Evolutionary conservation across 192 early-diverging fungal species (phyloP).

Genomic region (Thamnidium elegans): DNA sequence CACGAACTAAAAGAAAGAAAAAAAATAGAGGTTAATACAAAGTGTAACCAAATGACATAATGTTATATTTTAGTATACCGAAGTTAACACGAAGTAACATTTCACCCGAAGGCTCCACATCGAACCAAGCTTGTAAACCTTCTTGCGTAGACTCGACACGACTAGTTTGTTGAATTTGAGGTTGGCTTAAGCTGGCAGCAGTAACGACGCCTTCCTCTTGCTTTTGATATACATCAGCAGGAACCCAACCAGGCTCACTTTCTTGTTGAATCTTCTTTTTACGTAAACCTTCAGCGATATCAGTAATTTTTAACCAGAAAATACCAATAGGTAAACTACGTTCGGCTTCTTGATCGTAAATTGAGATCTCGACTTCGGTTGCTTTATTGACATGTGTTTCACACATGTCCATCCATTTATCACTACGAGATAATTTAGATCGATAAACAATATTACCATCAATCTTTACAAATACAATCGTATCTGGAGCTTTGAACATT

Average conservation of each 20-base stretch:
- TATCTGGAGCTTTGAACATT: slow-evolving; percentile 60
- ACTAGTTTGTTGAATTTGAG: neutral
- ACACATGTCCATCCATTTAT: slow-evolving; percentile 82
- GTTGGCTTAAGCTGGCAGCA: no score
- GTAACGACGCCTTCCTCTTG: neutral
- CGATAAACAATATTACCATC: slow-evolving; percentile 78
- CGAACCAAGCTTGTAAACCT: slow-evolving; percentile 79
- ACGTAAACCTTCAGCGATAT: slow-evolving; percentile 85
- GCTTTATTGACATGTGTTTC: slow-evolving; percentile 87
- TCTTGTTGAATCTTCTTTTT: slow-evolving; percentile 67
- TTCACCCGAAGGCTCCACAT: slow-evolving; percentile 93
- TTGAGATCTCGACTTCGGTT: slow-evolving; percentile 87
- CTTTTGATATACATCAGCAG: slow-evolving; percentile 37
- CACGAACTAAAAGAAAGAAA: slow-evolving; percentile 40
- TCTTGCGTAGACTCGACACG: slow-evolving; percentile 30
- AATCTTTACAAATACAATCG: slow-evolving; percentile 75
- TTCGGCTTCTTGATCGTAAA: slow-evolving; percentile 80
- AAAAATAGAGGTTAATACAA: neutral
- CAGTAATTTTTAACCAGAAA: slow-evolving; percentile 91
- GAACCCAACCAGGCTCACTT: slow-evolving; percentile 50
- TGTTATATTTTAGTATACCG: slow-evolving; percentile 40
- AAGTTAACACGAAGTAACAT: slow-evolving; percentile 85
- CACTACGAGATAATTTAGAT: slow-evolving; percentile 65
- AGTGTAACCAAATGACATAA: no score
- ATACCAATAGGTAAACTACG: slow-evolving; percentile 75